These are phyloP conservation scores for Thecaphora thlaspeos DNA, from an alignment of 1,284 basidiomycete species.

Conservation along the genomic window DNA sequence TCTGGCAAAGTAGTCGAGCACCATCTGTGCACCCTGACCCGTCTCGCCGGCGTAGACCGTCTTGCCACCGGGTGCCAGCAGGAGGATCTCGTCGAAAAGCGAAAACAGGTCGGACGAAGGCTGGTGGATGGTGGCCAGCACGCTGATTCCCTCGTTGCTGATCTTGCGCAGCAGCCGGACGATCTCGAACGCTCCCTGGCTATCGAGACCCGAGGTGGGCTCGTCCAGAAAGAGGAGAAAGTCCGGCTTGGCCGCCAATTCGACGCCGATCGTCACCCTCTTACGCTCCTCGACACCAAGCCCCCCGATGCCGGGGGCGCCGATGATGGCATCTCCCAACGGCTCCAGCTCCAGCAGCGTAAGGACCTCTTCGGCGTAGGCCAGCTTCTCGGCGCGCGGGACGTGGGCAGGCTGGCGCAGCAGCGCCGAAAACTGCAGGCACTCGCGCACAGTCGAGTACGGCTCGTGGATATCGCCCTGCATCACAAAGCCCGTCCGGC, in stretches of 20 bases:
- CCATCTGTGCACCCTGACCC: constrained; percentile 62
- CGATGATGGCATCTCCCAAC: constrained; percentile 72
- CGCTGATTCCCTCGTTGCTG: constrained; percentile 79
- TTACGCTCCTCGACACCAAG: constrained; percentile 67
- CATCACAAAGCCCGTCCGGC: constrained; percentile 67
- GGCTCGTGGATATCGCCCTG: constrained; percentile 82
- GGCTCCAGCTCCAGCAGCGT: constrained; percentile 74
- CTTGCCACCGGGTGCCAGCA: constrained; percentile 51
- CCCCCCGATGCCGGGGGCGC: constrained; percentile 60
- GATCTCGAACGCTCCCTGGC: constrained; percentile 84
- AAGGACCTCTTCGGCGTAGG: constrained; percentile 76
- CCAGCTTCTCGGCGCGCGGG: constrained; percentile 71
- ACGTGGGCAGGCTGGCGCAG: constrained; percentile 74
- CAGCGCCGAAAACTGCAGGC: constrained; percentile 76
- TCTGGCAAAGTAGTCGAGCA: constrained; percentile 64
- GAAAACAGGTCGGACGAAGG: constrained; percentile 67
- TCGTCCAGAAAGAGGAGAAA: constrained; percentile 64
- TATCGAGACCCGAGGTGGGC: constrained; percentile 77
- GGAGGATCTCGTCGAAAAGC: constrained; percentile 67
- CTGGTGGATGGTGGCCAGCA: constrained; percentile 65
- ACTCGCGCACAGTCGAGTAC: constrained; percentile 79
- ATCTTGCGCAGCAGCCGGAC: constrained; percentile 74
- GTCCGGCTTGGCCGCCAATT: constrained; percentile 74
- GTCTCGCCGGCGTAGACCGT: constrained; percentile 66
- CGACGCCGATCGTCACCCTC: constrained; percentile 70